These are phyloP conservation scores for Phytophthora aleatoria DNA, from an alignment of 352 stramenopile genomes.

Conservation along the genomic window DNA sequence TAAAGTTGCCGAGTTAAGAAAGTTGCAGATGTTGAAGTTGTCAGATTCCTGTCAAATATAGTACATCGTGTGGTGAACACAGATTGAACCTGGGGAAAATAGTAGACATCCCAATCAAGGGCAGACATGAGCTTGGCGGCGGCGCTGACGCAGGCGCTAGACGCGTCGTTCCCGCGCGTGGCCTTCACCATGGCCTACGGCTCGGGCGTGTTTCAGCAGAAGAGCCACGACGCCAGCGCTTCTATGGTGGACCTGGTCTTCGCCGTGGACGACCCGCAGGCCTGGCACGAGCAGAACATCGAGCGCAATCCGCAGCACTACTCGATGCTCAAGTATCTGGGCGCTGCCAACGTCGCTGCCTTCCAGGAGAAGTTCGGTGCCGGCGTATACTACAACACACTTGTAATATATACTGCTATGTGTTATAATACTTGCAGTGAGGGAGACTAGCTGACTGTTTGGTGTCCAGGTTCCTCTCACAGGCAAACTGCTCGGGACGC, in stretches of 20 bases:
- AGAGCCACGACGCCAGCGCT: conserved; percentile 71
- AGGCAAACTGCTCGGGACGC: conserved; percentile 57
- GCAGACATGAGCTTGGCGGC: conserved; percentile 32
- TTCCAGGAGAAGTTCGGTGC: conserved; percentile 84
- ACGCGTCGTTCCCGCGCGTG: conserved; percentile 70
- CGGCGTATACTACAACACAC: conserved; percentile 87
- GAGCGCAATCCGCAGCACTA: conserved; percentile 78
- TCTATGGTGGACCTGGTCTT: conserved; percentile 92
- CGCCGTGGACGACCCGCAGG: conserved; percentile 77
- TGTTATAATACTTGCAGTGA: not conserved
- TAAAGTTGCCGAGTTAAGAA: too few species aligned
- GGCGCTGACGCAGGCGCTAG: conserved; percentile 57
- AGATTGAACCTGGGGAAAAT: conserved; percentile 10
- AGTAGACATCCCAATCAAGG: conserved; percentile 14
- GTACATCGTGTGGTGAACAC: conserved; percentile 9
- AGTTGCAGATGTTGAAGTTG: conserved; percentile 15
- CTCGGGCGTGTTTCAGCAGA: conserved; percentile 82
- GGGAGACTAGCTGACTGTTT: conserved; percentile 1
- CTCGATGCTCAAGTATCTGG: conserved; percentile 79
- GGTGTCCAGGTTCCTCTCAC: conserved; percentile 52
- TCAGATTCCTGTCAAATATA: conserved; percentile 5
- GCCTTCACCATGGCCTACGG: conserved; percentile 87
- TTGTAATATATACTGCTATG: conserved; percentile 34
- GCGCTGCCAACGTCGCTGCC: conserved; percentile 51
- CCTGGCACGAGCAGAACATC: conserved; percentile 86